Evolutionary conservation across 176 grass and related monocot genomes (phyloP).

Genomic region (Rhynchospora tenuis): DNA sequence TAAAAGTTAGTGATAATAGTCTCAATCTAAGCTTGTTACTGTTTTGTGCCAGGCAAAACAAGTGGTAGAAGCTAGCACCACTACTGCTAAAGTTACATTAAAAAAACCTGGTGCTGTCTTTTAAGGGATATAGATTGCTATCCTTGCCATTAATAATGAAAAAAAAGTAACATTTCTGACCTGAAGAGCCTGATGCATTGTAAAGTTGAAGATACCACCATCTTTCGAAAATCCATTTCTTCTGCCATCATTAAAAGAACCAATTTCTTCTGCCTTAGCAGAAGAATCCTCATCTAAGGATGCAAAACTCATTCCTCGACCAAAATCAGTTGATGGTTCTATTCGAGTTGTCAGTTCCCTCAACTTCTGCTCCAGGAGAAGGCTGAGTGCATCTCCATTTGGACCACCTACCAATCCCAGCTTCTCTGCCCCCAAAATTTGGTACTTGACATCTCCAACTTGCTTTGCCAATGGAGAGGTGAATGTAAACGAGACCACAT

Average conservation of each 20-base stretch:
- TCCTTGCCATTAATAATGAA: not conserved
- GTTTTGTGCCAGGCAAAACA: not conserved
- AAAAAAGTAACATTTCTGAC: not conserved
- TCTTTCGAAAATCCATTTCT: constrained; percentile 11
- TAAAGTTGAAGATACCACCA: constrained; percentile 18
- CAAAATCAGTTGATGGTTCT: constrained; percentile 49
- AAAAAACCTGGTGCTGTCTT: not conserved
- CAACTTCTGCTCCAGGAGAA: constrained; percentile 72
- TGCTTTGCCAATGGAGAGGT: constrained; percentile 66
- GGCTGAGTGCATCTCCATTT: constrained; percentile 66
- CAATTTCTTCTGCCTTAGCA: constrained; percentile 1
- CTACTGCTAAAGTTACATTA: not conserved
- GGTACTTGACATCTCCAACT: constrained; percentile 13
- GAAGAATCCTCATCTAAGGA: not conserved
- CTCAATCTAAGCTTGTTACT: not conserved
- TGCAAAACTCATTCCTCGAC: constrained; percentile 32
- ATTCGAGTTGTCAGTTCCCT: constrained; percentile 52
- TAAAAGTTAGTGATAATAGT: not conserved
- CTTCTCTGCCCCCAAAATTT: constrained; percentile 20
- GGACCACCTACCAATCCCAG: constrained; percentile 37
- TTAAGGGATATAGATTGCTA: not conserved
- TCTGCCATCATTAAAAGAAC: not conserved
- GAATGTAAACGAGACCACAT: constrained; percentile 89
- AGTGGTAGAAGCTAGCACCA: not conserved
- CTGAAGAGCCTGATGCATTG: constrained; percentile 6